Evolutionary conservation across 2,329 filamentous ascomycete genomes (phyloP), one percentile per base, ranked within the genome.

Genomic region (Ophiostoma tasmaniense): DNA sequence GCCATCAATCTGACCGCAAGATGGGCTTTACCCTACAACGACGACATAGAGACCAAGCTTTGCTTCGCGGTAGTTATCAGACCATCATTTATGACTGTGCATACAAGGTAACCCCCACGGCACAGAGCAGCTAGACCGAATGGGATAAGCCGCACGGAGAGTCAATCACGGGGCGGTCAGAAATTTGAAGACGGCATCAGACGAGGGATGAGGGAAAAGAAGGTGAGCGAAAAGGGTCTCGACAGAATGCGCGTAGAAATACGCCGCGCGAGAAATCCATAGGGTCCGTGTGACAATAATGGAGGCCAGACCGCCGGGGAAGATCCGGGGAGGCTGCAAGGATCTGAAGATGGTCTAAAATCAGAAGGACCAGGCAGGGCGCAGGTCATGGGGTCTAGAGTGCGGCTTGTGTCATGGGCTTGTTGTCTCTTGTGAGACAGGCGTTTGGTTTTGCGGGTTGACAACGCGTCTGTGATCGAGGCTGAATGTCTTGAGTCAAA

Each of bases 141-240:
- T 20, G 22, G 50, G 22, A 62, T 62, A 33, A 62, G 59, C 59
- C 59, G 59, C 28, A 62, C 28, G n/a, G 59, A n/a, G 28, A 61
- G 55, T 62, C 59, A 37, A 61, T 62, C 59, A 62, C 59, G 59
- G 7, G 59, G 59, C 59, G 28, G 59, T 62, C 59, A 62, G 28
- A 62, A 5, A 55, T 55, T 25, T 25, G 22, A 25, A 55, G 50
- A 3, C 50, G n/a, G 50, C 50, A 25, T 25, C 5, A n/a, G 42
- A 45, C 42, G 42, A 61, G 22, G 55, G 25, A 28, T 14, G 25
- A 28, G 25, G 25, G 25, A 61, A 61, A 61, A 61, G 55, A 61
- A 61, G 55, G 55, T 61, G 55, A 61, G 55, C 55, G 22, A 45
- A 45, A 45, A n/a, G 42, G 42, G 42, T 20, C 42, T 45, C 20